phyloP scores from a whole-genome alignment of 2,329 filamentous ascomycete species.

The Xylariaceae sp. region DNA sequence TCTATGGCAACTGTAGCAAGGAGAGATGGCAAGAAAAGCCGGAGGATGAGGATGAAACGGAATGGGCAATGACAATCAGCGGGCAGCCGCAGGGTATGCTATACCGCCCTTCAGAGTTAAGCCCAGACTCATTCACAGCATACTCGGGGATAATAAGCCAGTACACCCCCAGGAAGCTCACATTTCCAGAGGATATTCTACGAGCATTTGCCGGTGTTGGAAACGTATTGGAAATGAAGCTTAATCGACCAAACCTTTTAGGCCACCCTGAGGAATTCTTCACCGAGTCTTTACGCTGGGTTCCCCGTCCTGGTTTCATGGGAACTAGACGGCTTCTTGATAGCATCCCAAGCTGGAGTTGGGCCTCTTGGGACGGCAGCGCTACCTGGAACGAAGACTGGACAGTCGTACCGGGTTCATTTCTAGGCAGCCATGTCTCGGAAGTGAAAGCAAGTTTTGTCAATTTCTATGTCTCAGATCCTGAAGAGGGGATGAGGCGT shows the following conservation, averaged over 20 bases:
- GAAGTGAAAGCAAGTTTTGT: not conserved
- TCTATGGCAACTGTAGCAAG: constrained; percentile 1
- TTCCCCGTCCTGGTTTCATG: constrained; percentile 8
- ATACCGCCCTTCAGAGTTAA: not conserved
- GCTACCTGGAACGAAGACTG: constrained; percentile 3
- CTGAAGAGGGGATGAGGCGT: not conserved
- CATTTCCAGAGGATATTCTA: not conserved
- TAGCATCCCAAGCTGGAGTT: constrained; percentile 17
- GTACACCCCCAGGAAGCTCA: constrained; percentile 9
- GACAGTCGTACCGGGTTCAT: not conserved
- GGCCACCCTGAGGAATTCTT: constrained; percentile 15
- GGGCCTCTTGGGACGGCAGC: constrained; percentile 16
- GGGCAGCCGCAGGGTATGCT: not conserved
- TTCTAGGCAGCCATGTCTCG: not conserved
- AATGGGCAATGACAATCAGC: not conserved
- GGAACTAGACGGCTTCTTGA: not conserved
- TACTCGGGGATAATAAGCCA: not conserved
- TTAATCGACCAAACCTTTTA: not conserved
- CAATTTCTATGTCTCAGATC: constrained; percentile 10
- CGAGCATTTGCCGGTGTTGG: constrained; percentile 8
- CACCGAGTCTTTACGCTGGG: constrained; percentile 13
- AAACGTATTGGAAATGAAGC: not conserved
- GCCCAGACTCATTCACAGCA: not conserved
- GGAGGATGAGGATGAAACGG: not conserved
- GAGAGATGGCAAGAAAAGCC: constrained; percentile 3